phyloP scores from a whole-genome alignment of 1,284 basidiomycete species.

The Blastosporella zonata region DNA sequence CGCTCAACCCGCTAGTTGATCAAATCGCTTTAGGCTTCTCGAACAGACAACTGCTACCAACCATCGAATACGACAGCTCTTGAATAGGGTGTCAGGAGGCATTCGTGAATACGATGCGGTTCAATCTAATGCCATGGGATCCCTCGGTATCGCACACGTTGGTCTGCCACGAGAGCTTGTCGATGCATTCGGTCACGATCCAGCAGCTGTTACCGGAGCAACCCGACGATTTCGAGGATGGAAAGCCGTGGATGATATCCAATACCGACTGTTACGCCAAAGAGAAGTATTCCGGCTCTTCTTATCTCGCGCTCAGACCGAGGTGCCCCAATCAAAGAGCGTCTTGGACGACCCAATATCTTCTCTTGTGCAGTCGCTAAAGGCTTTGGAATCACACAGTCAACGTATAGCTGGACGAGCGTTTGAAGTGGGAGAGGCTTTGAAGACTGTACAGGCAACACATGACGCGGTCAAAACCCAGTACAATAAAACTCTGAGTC shows the following conservation, averaged over 20 bases:
- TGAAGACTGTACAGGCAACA: slow-evolving; percentile 50
- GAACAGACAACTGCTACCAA: slow-evolving; percentile 59
- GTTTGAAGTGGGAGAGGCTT: slow-evolving; percentile 42
- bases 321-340: slow-evolving; percentile 32
- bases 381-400: slow-evolving; percentile 42
- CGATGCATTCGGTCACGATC: slow-evolving; percentile 72
- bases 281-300: slow-evolving; percentile 54
- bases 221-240: slow-evolving; percentile 58
- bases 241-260: slow-evolving; percentile 71
- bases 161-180: slow-evolving; percentile 60
- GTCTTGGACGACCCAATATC: slow-evolving; percentile 54
- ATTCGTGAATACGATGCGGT: slow-evolving; percentile 63
- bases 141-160: slow-evolving; percentile 44
- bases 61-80: slow-evolving; percentile 56
- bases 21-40: slow-evolving; percentile 43
- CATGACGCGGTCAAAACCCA: slow-evolving; percentile 57
- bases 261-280: slow-evolving; percentile 56
- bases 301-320: slow-evolving; percentile 29
- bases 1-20: slow-evolving; percentile 4
- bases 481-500: slow-evolving; percentile 63
- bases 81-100: slow-evolving; percentile 58
- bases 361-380: slow-evolving; percentile 44
- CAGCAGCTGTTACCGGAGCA: slow-evolving; percentile 61
- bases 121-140: slow-evolving; percentile 46
- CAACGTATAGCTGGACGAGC: slow-evolving; percentile 43